A percentile compares a stretch with the other conserved stretches of the same genome.
phyloP scores from a whole-genome alignment of 805 yeast species.

The Ogataea neopini region DNA sequence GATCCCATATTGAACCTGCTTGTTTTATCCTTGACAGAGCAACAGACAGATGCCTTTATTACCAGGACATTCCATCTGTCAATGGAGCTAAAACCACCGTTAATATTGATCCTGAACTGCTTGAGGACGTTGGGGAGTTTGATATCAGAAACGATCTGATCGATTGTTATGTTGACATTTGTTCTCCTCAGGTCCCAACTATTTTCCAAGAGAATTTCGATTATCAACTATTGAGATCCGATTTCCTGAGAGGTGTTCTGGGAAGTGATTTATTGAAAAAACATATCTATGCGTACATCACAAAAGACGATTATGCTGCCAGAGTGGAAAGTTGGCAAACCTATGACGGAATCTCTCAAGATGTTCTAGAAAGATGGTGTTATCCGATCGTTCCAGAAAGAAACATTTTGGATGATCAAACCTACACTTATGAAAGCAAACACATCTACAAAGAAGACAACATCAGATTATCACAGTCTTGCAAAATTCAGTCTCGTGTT shows the following conservation, averaged over 20 bases:
- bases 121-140: conserved; percentile 75
- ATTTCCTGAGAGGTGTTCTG: conserved; percentile 87
- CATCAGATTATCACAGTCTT: conserved; percentile 91
- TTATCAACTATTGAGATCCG: conserved; percentile 81
- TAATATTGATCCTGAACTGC: conserved; percentile 78
- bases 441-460: conserved; percentile 88
- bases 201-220: conserved; percentile 96
- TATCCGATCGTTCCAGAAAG: conserved; percentile 91
- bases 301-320: conserved; percentile 82
- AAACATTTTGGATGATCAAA: conserved; percentile 67
- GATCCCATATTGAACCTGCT: conserved; percentile 81
- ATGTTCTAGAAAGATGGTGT: conserved; percentile 86
- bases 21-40: conserved; percentile 77
- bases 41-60: conserved; percentile 77
- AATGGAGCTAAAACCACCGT: conserved; percentile 51
- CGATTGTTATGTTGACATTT: conserved; percentile 95
- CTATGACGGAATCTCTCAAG: conserved; percentile 88
- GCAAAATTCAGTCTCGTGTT: conserved; percentile 76
- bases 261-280: conserved; percentile 89
- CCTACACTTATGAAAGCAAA: conserved; percentile 77
- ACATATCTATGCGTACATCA: conserved; percentile 84
- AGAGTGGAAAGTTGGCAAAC: conserved; percentile 96
- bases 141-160: conserved; percentile 87
- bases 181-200: conserved; percentile 92
- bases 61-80: conserved; percentile 69